phyloP scores from a whole-genome alignment of 352 stramenopile genomes.

The Poterioochromonas sp. region DNA sequence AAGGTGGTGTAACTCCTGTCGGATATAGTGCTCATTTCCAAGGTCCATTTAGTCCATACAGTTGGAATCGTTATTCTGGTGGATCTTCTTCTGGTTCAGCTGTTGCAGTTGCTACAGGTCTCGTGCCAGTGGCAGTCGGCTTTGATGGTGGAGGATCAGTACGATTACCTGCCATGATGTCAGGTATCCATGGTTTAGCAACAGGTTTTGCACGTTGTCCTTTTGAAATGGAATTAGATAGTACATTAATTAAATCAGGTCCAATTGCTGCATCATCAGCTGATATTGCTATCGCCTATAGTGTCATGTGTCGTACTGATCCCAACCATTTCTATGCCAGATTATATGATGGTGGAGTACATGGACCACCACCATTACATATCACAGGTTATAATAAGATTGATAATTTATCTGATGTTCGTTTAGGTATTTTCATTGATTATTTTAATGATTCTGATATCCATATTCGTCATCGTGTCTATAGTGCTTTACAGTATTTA shows the following conservation, averaged over 20 bases:
- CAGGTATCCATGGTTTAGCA: slow-evolving; percentile 73
- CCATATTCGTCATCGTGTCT: slow-evolving; percentile 52
- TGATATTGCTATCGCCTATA: slow-evolving; percentile 68
- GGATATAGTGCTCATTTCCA: slow-evolving; percentile 44
- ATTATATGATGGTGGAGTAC: slow-evolving; percentile 43
- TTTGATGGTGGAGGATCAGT: slow-evolving; percentile 75
- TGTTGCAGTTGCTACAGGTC: slow-evolving; percentile 65
- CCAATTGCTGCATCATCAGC: slow-evolving; percentile 63
- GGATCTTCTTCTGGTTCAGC: slow-evolving; percentile 77
- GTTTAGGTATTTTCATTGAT: slow-evolving; percentile 63
- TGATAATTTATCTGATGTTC: slow-evolving; percentile 52
- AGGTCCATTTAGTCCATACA: slow-evolving; percentile 63
- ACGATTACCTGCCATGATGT: slow-evolving; percentile 72
- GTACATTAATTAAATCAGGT: slow-evolving; percentile 62
- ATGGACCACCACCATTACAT: slow-evolving; percentile 39
- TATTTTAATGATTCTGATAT: slow-evolving; percentile 61
- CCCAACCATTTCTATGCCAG: slow-evolving; percentile 55
- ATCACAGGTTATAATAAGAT: slow-evolving; percentile 34
- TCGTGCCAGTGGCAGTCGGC: slow-evolving; percentile 72
- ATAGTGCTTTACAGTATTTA: slow-evolving; percentile 53
- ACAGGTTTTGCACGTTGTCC: slow-evolving; percentile 66
- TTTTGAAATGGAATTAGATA: slow-evolving; percentile 51
- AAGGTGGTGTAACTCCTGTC: slow-evolving; percentile 56
- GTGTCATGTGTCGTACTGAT: slow-evolving; percentile 58
- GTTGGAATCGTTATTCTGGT: slow-evolving; percentile 65